Base-by-base conservation (phyloP, 2,329 filamentous ascomycete genomes). In the Podosphaera xanthii region DNA sequence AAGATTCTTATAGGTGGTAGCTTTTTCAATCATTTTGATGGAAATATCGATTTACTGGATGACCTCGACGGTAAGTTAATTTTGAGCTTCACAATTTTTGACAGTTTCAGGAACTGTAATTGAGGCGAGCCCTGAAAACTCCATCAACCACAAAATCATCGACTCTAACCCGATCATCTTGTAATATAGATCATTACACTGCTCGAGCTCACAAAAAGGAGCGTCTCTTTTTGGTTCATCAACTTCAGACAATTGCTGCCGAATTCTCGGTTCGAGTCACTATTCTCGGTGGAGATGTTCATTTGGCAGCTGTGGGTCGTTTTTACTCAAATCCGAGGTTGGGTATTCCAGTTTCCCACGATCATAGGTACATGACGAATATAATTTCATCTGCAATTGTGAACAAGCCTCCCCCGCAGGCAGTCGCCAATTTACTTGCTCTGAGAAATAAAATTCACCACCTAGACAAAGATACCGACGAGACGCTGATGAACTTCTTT, bases 321-420 rank as follows among this genome's bases (percentile, higher is more conserved):
- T 97, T 98, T 75, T 96, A 94, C 74, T 90, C 87, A 14, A 92
- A 92, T 66, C 87, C 88, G 6, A 83, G 83, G 65, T 76, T 92
- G 52, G 77, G 83, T 58, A 78, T 95, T 40, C 78, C 87, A 0
- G 84, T 83, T 59, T 85, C 91, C 68, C 78, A 83, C 61, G 92
- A 98, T 70, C 86, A 88, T 69, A 81, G 92, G 59, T 97, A 97
- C 71, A 97, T 98, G 82, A 85, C 84, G 57, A 98, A 98, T 67
- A 78, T 98, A 30, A 79, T 97, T 58, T 94, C 89, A 4, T 96
- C 90, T 0, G 90, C 90, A 38, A 97, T 98, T 67, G 90, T 94
- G 64, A 96, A 98, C 70, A 91, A 91, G 65, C 92, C 92, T 2
- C 88, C 90, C 12, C 88, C 91, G 0, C 81, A 84, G 69, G 90